A percentile compares a stretch with the other conserved stretches of the same genome.
Conservation (phyloP, 192 early-diverging fungal genomes). For the Backusella psychrophila region DNA sequence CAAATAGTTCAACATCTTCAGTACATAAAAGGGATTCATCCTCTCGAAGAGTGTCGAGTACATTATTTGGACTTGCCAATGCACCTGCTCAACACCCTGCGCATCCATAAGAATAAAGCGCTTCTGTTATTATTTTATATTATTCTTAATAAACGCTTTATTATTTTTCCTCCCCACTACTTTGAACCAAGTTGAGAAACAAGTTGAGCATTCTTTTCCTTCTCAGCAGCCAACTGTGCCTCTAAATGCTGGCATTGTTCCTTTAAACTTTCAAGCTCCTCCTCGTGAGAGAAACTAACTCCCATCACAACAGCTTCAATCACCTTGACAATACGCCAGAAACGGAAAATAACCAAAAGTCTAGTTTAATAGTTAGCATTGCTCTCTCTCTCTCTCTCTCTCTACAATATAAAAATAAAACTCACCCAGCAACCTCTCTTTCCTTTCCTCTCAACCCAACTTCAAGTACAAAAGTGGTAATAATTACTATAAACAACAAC, state of each 20-base stretch:
- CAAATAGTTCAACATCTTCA: not conserved
- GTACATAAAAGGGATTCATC: slow-evolving; percentile 13
- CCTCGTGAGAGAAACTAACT: slow-evolving; percentile 20
- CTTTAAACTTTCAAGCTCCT: not conserved
- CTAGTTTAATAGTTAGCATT: slow-evolving; percentile 4
- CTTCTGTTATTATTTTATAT: not conserved
- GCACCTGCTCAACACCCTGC: slow-evolving; percentile 24
- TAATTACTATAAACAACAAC: slow-evolving; percentile 31
- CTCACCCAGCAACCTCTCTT: slow-evolving; percentile 46
- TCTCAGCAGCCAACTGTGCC: not conserved
- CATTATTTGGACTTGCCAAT: slow-evolving; percentile 18
- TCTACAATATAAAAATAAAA: too few species aligned
- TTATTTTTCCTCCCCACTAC: not conserved
- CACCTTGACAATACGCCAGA: slow-evolving; percentile 54
- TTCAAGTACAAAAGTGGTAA: slow-evolving; percentile 49
- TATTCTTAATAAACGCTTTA: too few species aligned
- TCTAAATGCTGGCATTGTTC: slow-evolving; percentile 10
- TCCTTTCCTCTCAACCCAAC: slow-evolving; percentile 50
- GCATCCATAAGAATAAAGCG: slow-evolving; percentile 9
- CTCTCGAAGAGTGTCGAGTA: slow-evolving; percentile 20
- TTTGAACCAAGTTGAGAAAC: not conserved
- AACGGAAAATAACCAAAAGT: slow-evolving; percentile 53
- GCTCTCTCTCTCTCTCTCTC: too few species aligned
- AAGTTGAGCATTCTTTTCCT: slow-evolving; percentile 1
- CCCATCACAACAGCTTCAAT: slow-evolving; percentile 47